A percentile compares a stretch with the other conserved stretches of the same genome.
phyloP scores from a whole-genome alignment of 192 early-diverging fungal genomes.

The Haplosporangium gracile region DNA sequence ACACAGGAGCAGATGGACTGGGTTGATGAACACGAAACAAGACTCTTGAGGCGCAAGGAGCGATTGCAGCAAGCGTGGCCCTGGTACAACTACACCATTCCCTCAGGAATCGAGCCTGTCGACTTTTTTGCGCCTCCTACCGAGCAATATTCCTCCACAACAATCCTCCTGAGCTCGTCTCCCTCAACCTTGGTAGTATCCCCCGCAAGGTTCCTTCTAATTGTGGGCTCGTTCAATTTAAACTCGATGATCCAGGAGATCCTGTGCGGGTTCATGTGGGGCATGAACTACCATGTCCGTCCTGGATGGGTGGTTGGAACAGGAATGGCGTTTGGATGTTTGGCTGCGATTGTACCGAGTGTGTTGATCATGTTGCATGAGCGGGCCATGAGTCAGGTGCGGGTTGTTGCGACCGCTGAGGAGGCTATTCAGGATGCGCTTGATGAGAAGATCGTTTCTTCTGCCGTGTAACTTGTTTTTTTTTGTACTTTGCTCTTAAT shows the following conservation, averaged over 20 bases:
- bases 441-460: slow-evolving; percentile 18
- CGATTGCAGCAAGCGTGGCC: slow-evolving; percentile 40
- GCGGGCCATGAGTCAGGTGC: slow-evolving; percentile 17
- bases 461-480: background rate
- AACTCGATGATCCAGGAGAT: slow-evolving; percentile 52
- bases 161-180: slow-evolving; percentile 8
- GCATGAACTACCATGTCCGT: slow-evolving; percentile 51
- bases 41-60: slow-evolving; percentile 13
- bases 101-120: slow-evolving; percentile 43
- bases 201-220: slow-evolving; percentile 27
- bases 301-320: slow-evolving; percentile 46
- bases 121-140: slow-evolving; percentile 33
- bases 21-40: slow-evolving; percentile 22
- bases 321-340: slow-evolving; percentile 50
- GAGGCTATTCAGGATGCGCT: slow-evolving; percentile 43
- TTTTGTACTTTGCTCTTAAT: background rate
- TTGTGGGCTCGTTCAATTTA: slow-evolving; percentile 48
- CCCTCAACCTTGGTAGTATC: slow-evolving; percentile 16
- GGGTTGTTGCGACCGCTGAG: slow-evolving; percentile 36
- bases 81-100: slow-evolving; percentile 53
- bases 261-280: slow-evolving; percentile 55
- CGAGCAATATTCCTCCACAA: background rate
- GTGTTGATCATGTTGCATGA: slow-evolving; percentile 53
- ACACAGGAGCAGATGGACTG: slow-evolving; percentile 48
- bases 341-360: slow-evolving; percentile 51